Base-by-base conservation (phyloP, 2,329 filamentous ascomycete species). In the Neonectria sp. region DNA sequence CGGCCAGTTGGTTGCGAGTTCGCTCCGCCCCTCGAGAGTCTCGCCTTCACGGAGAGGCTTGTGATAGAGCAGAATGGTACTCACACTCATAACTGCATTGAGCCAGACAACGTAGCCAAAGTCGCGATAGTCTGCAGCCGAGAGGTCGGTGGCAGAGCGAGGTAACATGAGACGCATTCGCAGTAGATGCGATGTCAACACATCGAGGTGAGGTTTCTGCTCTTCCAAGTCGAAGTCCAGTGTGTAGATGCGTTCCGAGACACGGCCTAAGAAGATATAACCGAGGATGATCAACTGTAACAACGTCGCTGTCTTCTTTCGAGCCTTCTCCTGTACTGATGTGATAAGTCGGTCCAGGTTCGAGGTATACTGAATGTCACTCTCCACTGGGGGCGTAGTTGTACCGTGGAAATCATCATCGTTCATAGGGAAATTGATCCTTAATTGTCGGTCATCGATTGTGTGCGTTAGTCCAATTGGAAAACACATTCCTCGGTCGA, bases 401-500 rank as follows among this genome's bases (percentile, higher is more conserved):
- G 35, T 33, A 3, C 27, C 21, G 27, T 76, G 74, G n/a, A 74
- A 76, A 3, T 12, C 35, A 15, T 58, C 61, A 6, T 77, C 74
- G 4, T 48, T 29, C 64, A 75, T 75, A 3, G 75, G 73, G 21
- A 76, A 65, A 8, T 74, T 67, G 33, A 75, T 48, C 3, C 63
- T 56, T 12, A 77, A 65, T 27, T 69, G 66, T 1, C 73, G 68
- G 52, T 76, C 74, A 37, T 77, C 75, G 57, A 77, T 71, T 1
- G 71, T 71, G 49, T 75, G 73, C 3, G 67, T 56, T 3, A 75
- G 51, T 5, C 74, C 74, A 13, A 76, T 68, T 1, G 74, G 71
- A 58, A 72, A 76, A 43, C 72, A 77, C 57, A 74, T 59, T 9
- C 70, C 73, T 15, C 75, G 58, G 21, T 77, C 75, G 21, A 71